A percentile compares a stretch with the other conserved stretches of the same genome.
Evolutionary conservation across 2,329 filamentous ascomycete genomes (phyloP).

Genomic region (Calonectria ilicicola): DNA sequence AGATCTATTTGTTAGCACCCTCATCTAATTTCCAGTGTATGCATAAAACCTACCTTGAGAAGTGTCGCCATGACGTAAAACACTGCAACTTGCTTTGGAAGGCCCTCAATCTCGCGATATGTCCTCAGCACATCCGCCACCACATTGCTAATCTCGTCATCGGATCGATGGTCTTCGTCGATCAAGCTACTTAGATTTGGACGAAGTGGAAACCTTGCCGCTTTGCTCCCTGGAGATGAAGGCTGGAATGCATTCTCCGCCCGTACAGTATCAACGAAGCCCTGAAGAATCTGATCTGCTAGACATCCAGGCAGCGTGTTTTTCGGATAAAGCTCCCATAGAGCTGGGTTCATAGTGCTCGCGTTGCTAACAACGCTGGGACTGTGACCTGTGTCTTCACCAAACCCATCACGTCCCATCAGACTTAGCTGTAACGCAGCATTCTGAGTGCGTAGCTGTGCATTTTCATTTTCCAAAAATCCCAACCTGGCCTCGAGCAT

Average conservation of each 20-base stretch:
- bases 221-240: constrained; percentile 16
- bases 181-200: constrained; percentile 43
- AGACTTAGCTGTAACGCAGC: constrained; percentile 45
- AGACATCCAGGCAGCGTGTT: constrained; percentile 41
- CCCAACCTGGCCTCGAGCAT: constrained; percentile 34
- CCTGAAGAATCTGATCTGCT: constrained; percentile 45
- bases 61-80: constrained; percentile 46
- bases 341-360: constrained; percentile 19
- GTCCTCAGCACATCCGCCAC: constrained; percentile 46
- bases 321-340: constrained; percentile 41
- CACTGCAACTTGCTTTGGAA: constrained; percentile 46
- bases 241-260: constrained; percentile 26
- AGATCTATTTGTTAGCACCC: not conserved
- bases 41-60: constrained; percentile 38
- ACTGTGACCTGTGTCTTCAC: constrained; percentile 13
- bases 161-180: constrained; percentile 35
- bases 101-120: constrained; percentile 45
- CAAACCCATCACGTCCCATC: constrained; percentile 32
- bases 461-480: constrained; percentile 42
- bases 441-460: constrained; percentile 45
- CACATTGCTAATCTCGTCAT: constrained; percentile 48
- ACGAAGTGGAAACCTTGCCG: constrained; percentile 31
- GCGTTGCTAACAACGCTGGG: constrained; percentile 24
- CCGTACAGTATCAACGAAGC: constrained; percentile 38
- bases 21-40: not conserved